These are phyloP conservation scores for Pichia sp. DNA, from an alignment of 1,139 yeast genomes.

Conservation along the genomic window DNA sequence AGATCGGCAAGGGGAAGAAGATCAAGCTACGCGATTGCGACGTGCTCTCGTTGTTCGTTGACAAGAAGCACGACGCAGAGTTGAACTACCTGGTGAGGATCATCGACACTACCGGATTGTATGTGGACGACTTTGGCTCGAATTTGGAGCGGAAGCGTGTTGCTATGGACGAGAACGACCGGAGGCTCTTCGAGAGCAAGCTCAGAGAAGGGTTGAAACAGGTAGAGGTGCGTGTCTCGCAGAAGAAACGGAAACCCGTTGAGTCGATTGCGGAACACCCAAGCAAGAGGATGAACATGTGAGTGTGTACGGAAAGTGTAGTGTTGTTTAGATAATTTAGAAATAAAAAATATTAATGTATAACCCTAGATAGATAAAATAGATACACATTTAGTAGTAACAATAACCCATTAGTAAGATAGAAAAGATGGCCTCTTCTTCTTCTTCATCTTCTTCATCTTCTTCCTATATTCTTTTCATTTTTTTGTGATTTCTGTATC, in stretches of 20 bases:
- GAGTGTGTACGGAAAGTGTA: neutral
- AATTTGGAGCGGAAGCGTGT: slow-evolving; percentile 5
- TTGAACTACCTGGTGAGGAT: slow-evolving; percentile 52
- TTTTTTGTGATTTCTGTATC: slow-evolving; percentile 1
- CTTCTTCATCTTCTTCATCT: neutral
- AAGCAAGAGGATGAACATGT: slow-evolving; percentile 1
- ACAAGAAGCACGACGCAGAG: slow-evolving; percentile 46
- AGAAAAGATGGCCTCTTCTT: neutral
- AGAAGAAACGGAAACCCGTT: slow-evolving; percentile 15
- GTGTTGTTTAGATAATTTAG: neutral
- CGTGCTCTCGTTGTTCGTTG: slow-evolving; percentile 59
- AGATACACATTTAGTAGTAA: slow-evolving; percentile 2
- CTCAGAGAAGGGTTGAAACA: slow-evolving; percentile 14
- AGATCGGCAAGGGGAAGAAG: slow-evolving; percentile 61
- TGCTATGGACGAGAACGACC: slow-evolving; percentile 15
- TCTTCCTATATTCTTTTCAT: no score
- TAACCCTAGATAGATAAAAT: slow-evolving; percentile 1
- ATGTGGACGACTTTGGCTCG: slow-evolving; percentile 6
- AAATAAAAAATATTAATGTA: neutral
- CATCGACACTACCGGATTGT: slow-evolving; percentile 51
- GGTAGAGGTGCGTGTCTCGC: slow-evolving; percentile 3
- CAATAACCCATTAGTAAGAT: slow-evolving; percentile 4
- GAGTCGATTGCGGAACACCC: slow-evolving; percentile 7
- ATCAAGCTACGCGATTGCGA: slow-evolving; percentile 62
- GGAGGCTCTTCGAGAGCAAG: slow-evolving; percentile 11